Percentiles rank a stretch among this genome's conserved stretches.
phyloP scores from a whole-genome alignment of 208 protist genomes.

The Plasmodiophora brassicae region DNA sequence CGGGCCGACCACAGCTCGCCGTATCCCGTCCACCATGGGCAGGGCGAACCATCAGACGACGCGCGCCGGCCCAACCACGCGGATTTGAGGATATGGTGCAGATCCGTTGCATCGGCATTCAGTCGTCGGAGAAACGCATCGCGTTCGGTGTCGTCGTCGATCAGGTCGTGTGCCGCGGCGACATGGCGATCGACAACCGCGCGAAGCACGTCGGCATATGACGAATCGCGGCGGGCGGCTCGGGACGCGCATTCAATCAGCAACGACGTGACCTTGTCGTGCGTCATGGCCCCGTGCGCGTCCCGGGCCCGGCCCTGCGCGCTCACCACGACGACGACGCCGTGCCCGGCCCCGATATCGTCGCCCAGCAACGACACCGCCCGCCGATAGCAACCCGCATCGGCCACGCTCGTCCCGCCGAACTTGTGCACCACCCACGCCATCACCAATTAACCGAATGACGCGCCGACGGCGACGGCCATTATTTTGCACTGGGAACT shows the following conservation, averaged over 20 bases:
- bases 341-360: not conserved
- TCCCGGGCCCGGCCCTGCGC: not conserved
- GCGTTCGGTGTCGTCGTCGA: not conserved
- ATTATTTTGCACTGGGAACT: too few species aligned
- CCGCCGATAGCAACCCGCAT: not conserved
- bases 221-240: not conserved
- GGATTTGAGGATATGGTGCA: not conserved
- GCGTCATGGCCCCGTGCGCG: not conserved
- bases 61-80: not conserved
- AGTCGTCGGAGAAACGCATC: not conserved
- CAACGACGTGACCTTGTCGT: not conserved
- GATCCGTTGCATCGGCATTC: not conserved
- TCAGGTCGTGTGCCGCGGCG: not conserved
- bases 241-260: not conserved
- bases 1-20: slow-evolving; percentile 55
- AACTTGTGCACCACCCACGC: not conserved
- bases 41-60: not conserved
- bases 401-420: not conserved
- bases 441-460: not conserved
- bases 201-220: not conserved
- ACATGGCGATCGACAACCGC: not conserved
- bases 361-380: not conserved
- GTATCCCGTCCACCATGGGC: slow-evolving; percentile 41
- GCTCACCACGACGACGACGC: not conserved
- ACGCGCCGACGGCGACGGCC: not conserved